These are phyloP conservation scores for Alternaria alternata DNA, from an alignment of 2,329 filamentous ascomycete species.

Conservation along the genomic window DNA sequence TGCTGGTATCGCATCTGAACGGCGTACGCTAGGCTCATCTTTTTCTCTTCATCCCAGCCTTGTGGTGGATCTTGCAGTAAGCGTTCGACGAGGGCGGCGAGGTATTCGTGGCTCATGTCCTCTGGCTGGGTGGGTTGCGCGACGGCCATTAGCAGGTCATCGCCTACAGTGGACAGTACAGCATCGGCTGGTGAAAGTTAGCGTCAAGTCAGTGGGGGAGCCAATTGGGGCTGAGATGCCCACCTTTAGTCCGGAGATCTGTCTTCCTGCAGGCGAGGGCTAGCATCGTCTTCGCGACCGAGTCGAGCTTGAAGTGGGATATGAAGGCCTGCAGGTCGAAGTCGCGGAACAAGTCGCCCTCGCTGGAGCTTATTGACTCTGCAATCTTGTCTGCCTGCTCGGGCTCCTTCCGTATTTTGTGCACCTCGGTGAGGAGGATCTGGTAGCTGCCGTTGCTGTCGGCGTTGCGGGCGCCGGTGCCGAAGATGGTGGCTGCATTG, in stretches of 20 bases:
- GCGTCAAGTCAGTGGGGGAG: conserved; percentile 11
- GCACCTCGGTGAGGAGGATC: conserved; percentile 82
- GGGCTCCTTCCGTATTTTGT: conserved; percentile 80
- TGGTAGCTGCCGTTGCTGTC: conserved; percentile 84
- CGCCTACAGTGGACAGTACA: conserved; percentile 83
- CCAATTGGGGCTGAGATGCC: conserved; percentile 21
- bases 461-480: conserved; percentile 74
- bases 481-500: conserved; percentile 92
- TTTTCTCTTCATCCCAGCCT: conserved; percentile 79
- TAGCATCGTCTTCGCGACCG: conserved; percentile 84
- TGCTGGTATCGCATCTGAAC: conserved; percentile 69
- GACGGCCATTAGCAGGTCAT: conserved; percentile 79
- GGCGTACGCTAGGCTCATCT: conserved; percentile 72
- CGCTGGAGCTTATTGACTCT: conserved; percentile 87
- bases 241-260: conserved; percentile 91
- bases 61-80: conserved; percentile 87
- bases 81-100: conserved; percentile 83
- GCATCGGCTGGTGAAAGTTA: conserved; percentile 72
- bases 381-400: conserved; percentile 90
- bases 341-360: conserved; percentile 92
- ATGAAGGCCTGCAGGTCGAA: conserved; percentile 96
- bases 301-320: conserved; percentile 93
- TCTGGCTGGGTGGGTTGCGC: conserved; percentile 69
- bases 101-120: conserved; percentile 72
- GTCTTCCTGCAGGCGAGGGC: conserved; percentile 86